These are phyloP conservation scores for Podila verticillata DNA, from an alignment of 192 early-diverging fungal genomes.

Conservation along the genomic window DNA sequence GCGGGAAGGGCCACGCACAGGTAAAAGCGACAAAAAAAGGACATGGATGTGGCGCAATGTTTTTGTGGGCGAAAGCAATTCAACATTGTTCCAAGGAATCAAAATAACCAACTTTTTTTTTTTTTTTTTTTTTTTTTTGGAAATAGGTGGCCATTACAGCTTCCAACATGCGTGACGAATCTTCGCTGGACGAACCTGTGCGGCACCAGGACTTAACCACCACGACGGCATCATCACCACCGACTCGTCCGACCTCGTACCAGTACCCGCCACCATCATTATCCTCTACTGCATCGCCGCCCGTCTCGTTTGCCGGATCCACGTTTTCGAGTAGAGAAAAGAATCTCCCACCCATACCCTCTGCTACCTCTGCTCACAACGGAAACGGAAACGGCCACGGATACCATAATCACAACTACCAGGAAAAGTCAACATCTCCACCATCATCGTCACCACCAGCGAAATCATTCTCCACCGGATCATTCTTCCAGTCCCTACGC, in stretches of 20 bases:
- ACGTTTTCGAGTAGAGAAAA: constrained; percentile 11
- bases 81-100: background rate
- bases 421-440: background rate
- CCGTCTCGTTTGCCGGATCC: too few species aligned
- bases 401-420: background rate
- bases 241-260: background rate
- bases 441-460: constrained; percentile 6
- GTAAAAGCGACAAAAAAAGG: constrained; percentile 37
- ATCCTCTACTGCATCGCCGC: too few species aligned
- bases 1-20: constrained; percentile 90
- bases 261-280: background rate
- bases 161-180: constrained; percentile 48
- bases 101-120: background rate
- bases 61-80: background rate
- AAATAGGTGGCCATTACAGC: constrained; percentile 66
- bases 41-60: background rate
- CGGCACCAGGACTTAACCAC: background rate
- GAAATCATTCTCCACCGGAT: constrained; percentile 43
- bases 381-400: constrained; percentile 6
- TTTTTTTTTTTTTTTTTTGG: background rate
- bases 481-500: constrained; percentile 55
- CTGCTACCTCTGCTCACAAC: too few species aligned
- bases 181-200: constrained; percentile 11
- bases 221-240: background rate
- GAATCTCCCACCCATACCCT: constrained; percentile 21